Percentiles rank a stretch among this genome's conserved stretches.
These are phyloP conservation scores for Paramecium caudatum DNA, from an alignment of 73 alveolate genomes.

Conservation along the genomic window DNA sequence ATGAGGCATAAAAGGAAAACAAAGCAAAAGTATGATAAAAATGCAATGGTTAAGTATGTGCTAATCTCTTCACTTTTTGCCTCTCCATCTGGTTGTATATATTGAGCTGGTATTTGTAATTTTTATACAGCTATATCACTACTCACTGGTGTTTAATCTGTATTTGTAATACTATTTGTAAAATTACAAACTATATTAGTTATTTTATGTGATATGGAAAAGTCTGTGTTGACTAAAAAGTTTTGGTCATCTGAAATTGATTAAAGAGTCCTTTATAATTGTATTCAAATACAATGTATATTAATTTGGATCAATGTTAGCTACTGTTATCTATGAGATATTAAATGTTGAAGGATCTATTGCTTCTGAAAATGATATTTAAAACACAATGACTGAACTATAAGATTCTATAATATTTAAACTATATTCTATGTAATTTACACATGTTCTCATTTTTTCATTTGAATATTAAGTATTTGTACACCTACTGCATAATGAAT, in stretches of 20 bases:
- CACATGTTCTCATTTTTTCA: constrained; percentile 23
- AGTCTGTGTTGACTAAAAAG: background rate
- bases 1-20: background rate
- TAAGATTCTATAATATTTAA: background rate
- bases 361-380: background rate
- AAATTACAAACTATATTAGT: constrained; percentile 26
- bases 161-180: background rate
- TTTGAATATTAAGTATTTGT: background rate
- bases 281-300: background rate
- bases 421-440: constrained; percentile 1
- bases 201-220: constrained; percentile 6
- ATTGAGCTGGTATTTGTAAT: background rate
- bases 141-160: background rate
- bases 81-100: constrained; percentile 1
- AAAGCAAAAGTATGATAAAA: constrained; percentile 8
- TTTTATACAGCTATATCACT: background rate
- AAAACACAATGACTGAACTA: background rate
- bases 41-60: background rate
- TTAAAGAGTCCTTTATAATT: background rate
- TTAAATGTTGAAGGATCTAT: background rate
- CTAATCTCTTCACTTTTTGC: background rate
- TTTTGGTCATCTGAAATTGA: background rate
- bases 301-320: background rate
- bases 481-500: background rate
- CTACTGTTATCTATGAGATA: background rate